Evolutionary conservation across 1,139 yeast species (phyloP), one percentile per base, ranked within the genome.

Genomic region (Saccharomyces hybrid): DNA sequence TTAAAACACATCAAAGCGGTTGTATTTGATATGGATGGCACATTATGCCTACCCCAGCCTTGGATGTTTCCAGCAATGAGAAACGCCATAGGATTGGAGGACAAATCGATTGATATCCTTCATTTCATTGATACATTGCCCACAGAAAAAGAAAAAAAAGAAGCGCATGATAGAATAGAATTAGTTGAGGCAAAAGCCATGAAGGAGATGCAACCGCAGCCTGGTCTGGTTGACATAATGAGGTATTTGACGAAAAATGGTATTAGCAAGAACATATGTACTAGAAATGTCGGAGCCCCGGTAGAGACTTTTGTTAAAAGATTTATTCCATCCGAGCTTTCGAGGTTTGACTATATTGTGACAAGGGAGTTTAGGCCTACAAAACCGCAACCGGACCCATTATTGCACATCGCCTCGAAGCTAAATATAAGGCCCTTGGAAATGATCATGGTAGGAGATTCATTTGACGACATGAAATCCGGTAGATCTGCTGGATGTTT

Each of bases 1-100:
- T 29, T 44, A 42, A n/a, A 69, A 4, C 62, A 65, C 1, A 67
- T 81, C 46, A 71, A 71, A 50, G 86, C 85, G 0, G 65, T 83
- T 4, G 73, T 83, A 1, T 83, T 83, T 61, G 88, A 83, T 59
- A 83, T 83, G 88, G 88, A 83, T 61, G 88, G 88, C 5, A 83
- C 88, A 0, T 63, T 83, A 51, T 81, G 85, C 59, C 70, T 78
- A 27, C 87, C 88, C 1, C 86, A 82, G 69, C 79, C 83, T 0
- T 80, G 84, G 79, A 83, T 83, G 88, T 83, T 83, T 65, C 71
- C 71, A 16, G 78, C 78, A 52, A 83, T 83, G 88, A 71, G 88
- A 54, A 72, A 73, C 16, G 82, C 82, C 0, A 70, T 83, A 28
- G 81, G 82, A 1, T 73, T 82, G 25, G 54, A 60, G 1, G 77